These are phyloP conservation scores for Bimuria novae-zelandiae DNA, from an alignment of 2,329 filamentous ascomycete species.

Conservation along the genomic window DNA sequence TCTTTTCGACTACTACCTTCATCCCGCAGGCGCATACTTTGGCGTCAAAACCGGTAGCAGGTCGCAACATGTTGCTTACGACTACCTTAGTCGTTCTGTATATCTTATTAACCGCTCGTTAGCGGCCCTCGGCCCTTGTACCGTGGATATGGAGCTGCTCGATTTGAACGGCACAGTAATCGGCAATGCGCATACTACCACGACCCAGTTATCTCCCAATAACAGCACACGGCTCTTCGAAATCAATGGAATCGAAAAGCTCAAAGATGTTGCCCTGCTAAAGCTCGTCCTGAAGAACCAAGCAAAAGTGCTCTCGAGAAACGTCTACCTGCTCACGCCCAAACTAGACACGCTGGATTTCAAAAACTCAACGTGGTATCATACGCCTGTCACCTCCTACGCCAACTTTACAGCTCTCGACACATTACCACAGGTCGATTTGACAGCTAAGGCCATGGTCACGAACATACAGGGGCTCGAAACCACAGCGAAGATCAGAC, in stretches of 20 bases:
- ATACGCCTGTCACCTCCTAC: conserved; percentile 60
- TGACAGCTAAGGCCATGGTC: conserved; percentile 5
- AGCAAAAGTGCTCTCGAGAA: conserved; percentile 55
- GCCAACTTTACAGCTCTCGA: conserved; percentile 55
- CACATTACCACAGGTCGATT: conserved; percentile 17
- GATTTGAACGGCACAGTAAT: conserved; percentile 53
- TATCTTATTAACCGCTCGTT: conserved; percentile 62
- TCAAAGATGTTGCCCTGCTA: conserved; percentile 56
- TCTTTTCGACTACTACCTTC: conserved; percentile 66
- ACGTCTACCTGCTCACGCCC: conserved; percentile 63
- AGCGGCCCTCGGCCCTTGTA: conserved; percentile 46
- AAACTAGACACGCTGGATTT: conserved; percentile 59
- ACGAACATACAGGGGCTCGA: neutral
- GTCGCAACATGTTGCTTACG: conserved; percentile 60
- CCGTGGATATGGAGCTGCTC: conserved; percentile 57
- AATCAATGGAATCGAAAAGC: conserved; percentile 37
- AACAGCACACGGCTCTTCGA: conserved; percentile 27
- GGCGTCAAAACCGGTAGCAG: conserved; percentile 60
- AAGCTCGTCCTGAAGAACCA: conserved; percentile 53
- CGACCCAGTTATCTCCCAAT: conserved; percentile 53
- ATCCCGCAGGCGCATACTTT: conserved; percentile 62
- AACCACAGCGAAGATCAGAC: conserved; percentile 45
- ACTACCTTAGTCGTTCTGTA: conserved; percentile 54
- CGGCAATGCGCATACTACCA: conserved; percentile 31
- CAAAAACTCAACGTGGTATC: conserved; percentile 62